Conservation (phyloP, 495 filamentous ascomycete genomes). For the Aspergillus nanangensis region DNA sequence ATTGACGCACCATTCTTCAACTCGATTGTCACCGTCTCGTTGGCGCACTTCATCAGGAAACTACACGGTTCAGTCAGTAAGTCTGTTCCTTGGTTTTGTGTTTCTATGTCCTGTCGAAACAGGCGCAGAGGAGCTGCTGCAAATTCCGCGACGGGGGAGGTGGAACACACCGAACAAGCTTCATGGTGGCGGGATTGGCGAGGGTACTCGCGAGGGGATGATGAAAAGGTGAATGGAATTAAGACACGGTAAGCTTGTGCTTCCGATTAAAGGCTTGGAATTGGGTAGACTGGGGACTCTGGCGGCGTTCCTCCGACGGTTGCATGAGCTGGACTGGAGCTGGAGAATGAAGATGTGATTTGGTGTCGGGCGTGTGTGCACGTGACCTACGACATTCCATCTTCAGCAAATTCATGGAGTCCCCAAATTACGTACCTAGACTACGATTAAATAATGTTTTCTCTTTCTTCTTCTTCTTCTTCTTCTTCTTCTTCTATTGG, state of each 20-base stretch:
- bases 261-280: neutral
- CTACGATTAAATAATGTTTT: too few relatives aligned
- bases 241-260: neutral
- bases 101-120: too few relatives aligned
- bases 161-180: constrained; percentile 92
- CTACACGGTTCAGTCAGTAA: constrained; percentile 45
- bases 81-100: constrained; percentile 2
- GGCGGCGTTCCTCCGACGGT: too few relatives aligned
- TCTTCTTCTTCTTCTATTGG: too few relatives aligned
- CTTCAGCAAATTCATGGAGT: too few relatives aligned
- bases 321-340: too few relatives aligned
- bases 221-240: neutral
- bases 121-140: neutral
- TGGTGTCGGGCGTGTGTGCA: too few relatives aligned
- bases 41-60: constrained; percentile 97
- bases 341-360: neutral
- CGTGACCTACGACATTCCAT: too few relatives aligned
- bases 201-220: neutral
- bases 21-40: constrained; percentile 96
- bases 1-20: constrained; percentile 83
- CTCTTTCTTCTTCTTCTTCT: too few relatives aligned
- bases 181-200: constrained; percentile 59
- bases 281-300: neutral
- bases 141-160: neutral
- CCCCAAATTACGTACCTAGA: too few relatives aligned